These are phyloP conservation scores for Fusarium paranaense DNA, from an alignment of 2,329 filamentous ascomycete genomes.

Conservation along the genomic window DNA sequence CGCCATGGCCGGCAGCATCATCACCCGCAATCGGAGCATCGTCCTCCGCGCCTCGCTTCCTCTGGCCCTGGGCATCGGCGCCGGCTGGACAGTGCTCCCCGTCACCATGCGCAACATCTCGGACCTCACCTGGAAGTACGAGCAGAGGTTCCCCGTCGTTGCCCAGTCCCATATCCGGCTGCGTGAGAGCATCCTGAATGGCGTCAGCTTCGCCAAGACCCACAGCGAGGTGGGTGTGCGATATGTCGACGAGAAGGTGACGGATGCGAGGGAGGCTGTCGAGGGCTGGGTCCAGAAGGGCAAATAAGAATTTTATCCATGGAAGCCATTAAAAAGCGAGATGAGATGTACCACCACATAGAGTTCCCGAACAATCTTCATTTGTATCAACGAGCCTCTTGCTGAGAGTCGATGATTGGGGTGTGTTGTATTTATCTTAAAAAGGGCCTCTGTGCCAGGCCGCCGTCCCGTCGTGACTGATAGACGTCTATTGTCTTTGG, in stretches of 20 bases:
- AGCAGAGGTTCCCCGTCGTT: constrained; percentile 86
- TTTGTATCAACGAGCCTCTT: constrained; percentile 45
- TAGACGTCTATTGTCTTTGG: neutral
- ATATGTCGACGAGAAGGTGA: constrained; percentile 85
- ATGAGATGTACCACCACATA: constrained; percentile 54
- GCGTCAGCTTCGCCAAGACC: constrained; percentile 78
- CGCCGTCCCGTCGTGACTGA: constrained; percentile 8
- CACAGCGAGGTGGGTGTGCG: constrained; percentile 77
- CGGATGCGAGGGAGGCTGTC: constrained; percentile 77
- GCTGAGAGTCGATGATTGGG: constrained; percentile 20
- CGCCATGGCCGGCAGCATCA: constrained; percentile 93
- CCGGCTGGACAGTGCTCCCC: constrained; percentile 87
- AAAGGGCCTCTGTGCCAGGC: constrained; percentile 9
- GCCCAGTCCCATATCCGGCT: constrained; percentile 83
- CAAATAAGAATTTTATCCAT: constrained; percentile 62
- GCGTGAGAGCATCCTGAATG: constrained; percentile 75
- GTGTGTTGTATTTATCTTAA: constrained; percentile 36
- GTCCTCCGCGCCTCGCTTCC: constrained; percentile 82
- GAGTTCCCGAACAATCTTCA: constrained; percentile 47
- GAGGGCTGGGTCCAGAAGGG: constrained; percentile 95
- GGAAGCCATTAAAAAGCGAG: constrained; percentile 41
- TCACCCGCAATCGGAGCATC: constrained; percentile 88
- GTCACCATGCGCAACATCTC: constrained; percentile 91
- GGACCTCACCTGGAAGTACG: constrained; percentile 90
- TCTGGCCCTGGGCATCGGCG: constrained; percentile 81